Evolutionary conservation across 371 early-diverging fungal species (phyloP).

Genomic region (Mortierella sp.): DNA sequence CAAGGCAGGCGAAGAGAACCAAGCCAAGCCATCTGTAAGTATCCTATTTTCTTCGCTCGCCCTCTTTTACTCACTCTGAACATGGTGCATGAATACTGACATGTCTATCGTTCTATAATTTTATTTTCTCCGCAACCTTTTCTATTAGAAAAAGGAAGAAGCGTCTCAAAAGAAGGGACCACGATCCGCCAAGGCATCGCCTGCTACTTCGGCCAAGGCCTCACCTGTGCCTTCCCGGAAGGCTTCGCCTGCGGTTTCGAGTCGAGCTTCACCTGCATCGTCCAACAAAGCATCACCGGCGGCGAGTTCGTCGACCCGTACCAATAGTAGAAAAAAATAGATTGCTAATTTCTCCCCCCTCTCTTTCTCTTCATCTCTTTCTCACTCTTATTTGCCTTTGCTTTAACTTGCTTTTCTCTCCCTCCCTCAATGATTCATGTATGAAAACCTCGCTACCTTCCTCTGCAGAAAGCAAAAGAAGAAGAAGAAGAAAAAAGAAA

Average conservation of each 20-base stretch:
- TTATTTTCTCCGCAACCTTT: no score
- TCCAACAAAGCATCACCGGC: constrained; percentile 44
- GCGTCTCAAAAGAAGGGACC: constrained; percentile 25
- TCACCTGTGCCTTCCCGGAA: constrained; percentile 34
- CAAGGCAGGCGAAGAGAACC: constrained; percentile 29
- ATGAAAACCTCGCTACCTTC: neutral
- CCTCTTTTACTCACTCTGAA: no score
- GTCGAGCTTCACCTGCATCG: constrained; percentile 47
- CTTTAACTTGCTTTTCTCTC: neutral
- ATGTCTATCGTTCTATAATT: no score
- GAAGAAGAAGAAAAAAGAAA: neutral
- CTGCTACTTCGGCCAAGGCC: neutral
- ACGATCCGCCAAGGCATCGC: constrained; percentile 17
- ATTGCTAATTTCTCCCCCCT: no score
- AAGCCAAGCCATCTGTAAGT: constrained; percentile 27
- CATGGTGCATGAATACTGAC: neutral
- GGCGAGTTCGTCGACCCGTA: constrained; percentile 43
- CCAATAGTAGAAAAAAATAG: constrained; percentile 36
- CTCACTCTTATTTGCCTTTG: neutral
- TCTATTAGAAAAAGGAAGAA: constrained; percentile 42
- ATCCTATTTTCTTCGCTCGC: neutral
- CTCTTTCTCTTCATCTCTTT: neutral
- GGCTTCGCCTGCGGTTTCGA: constrained; percentile 44
- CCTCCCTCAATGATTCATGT: no score
- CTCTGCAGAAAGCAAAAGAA: neutral